Conservation (phyloP, 768 basidiomycete genomes). For the Leccinum uliginosum region DNA sequence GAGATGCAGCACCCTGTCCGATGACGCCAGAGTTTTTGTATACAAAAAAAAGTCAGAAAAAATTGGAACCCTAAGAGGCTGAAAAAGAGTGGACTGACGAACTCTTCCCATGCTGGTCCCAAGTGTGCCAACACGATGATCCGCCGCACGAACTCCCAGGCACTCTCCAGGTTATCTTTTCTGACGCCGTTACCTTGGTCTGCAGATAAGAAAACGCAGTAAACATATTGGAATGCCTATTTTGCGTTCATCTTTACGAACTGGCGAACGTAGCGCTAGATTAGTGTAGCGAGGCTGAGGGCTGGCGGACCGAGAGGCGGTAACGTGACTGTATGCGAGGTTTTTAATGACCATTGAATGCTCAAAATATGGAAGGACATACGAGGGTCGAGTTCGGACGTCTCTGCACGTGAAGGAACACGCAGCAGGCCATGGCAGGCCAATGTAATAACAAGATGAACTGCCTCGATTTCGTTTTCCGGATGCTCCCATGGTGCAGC, state of each 20-base stretch:
- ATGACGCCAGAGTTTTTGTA: slow-evolving; percentile 81
- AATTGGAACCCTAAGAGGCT: no score
- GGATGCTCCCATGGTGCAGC: slow-evolving; percentile 85
- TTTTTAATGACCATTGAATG: neutral
- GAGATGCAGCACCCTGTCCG: slow-evolving; percentile 73
- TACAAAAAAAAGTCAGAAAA: slow-evolving; percentile 1
- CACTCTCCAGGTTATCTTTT: slow-evolving; percentile 77
- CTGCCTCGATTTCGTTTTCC: slow-evolving; percentile 87
- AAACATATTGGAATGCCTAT: slow-evolving; percentile 93
- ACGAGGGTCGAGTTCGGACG: slow-evolving; percentile 82
- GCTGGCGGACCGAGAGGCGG: slow-evolving; percentile 67
- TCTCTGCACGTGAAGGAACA: slow-evolving; percentile 75
- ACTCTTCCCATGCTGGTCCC: slow-evolving; percentile 85
- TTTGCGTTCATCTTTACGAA: slow-evolving; percentile 92
- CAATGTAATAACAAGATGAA: slow-evolving; percentile 88
- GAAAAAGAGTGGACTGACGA: slow-evolving; percentile 47
- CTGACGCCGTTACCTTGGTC: slow-evolving; percentile 71
- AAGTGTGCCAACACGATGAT: slow-evolving; percentile 77
- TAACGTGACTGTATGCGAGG: slow-evolving; percentile 53
- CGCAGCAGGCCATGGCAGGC: slow-evolving; percentile 91
- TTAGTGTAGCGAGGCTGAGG: slow-evolving; percentile 75
- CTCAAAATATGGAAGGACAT: slow-evolving; percentile 27
- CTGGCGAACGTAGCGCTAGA: slow-evolving; percentile 90
- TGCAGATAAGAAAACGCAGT: slow-evolving; percentile 72
- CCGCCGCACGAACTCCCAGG: slow-evolving; percentile 76